Evolutionary conservation across 306 rosid genomes (phyloP).

Genomic region (Rosa persica): DNA sequence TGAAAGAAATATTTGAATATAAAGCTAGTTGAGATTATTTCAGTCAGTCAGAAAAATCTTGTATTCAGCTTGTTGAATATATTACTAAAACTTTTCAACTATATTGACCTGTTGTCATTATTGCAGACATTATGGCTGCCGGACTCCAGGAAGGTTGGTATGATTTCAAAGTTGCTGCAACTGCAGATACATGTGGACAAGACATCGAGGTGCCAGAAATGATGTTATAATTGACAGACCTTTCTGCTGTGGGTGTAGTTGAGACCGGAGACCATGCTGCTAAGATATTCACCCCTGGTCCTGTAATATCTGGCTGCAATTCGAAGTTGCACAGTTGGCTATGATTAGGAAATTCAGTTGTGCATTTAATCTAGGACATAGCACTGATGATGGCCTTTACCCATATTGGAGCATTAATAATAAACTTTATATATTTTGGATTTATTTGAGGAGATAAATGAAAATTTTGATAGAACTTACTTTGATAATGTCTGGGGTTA

Average conservation of each 20-base stretch:
- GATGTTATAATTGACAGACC: conserved; percentile 54
- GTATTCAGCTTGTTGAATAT: neutral
- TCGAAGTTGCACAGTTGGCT: conserved; percentile 10
- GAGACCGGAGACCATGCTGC: conserved; percentile 75
- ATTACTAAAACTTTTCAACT: neutral
- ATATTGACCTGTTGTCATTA: conserved; percentile 56
- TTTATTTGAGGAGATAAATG: neutral
- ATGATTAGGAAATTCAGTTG: neutral
- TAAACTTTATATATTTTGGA: neutral
- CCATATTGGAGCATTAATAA: neutral
- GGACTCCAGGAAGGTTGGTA: conserved; percentile 58
- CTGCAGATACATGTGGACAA: conserved; percentile 60
- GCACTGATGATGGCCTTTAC: conserved; percentile 3
- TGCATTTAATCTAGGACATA: neutral
- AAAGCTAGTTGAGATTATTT: neutral
- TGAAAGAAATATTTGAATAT: neutral
- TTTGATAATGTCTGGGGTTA: conserved; percentile 65
- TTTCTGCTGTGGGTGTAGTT: conserved; percentile 41
- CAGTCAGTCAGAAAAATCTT: neutral
- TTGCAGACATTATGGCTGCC: conserved; percentile 66
- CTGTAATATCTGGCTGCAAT: conserved; percentile 68
- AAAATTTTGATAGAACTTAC: conserved; percentile 28
- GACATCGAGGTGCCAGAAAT: conserved; percentile 72
- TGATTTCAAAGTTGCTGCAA: conserved; percentile 56
- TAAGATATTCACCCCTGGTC: conserved; percentile 63